Percentiles rank a stretch among this genome's conserved stretches.
Conservation (phyloP, 2,329 filamentous ascomycete species). For the Trichoderma simmonsii region DNA sequence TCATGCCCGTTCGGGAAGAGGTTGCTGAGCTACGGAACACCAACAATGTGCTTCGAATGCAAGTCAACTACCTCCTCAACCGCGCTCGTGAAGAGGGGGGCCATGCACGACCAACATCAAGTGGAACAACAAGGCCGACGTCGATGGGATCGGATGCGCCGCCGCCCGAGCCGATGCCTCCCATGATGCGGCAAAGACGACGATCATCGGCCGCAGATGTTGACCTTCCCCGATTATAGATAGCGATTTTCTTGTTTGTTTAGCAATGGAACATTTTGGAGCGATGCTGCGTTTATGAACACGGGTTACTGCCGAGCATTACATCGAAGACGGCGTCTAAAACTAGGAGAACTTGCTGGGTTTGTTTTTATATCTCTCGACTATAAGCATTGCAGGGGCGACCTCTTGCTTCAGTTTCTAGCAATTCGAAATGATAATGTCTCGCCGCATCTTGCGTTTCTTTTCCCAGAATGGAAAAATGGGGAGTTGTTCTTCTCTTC, state of each 20-base stretch:
- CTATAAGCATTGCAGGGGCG: background rate
- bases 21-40: constrained; percentile 58
- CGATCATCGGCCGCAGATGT: constrained; percentile 38
- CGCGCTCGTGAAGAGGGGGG: constrained; percentile 48
- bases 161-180: constrained; percentile 25
- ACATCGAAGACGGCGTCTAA: background rate
- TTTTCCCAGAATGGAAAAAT: background rate
- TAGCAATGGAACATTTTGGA: background rate
- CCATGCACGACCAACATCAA: constrained; percentile 36
- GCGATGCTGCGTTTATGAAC: background rate
- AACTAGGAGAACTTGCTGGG: background rate
- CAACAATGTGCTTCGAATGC: constrained; percentile 57
- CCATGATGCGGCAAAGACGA: constrained; percentile 34
- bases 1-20: constrained; percentile 59
- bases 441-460: background rate
- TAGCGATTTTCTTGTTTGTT: background rate
- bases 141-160: constrained; percentile 33
- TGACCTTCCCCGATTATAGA: constrained; percentile 38
- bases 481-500: background rate
- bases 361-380: background rate
- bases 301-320: background rate
- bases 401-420: background rate
- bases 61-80: constrained; percentile 57
- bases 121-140: constrained; percentile 30
- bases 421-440: background rate